These are phyloP conservation scores for Linum tenue DNA, from an alignment of 345 rosid species.

Conservation along the genomic window DNA sequence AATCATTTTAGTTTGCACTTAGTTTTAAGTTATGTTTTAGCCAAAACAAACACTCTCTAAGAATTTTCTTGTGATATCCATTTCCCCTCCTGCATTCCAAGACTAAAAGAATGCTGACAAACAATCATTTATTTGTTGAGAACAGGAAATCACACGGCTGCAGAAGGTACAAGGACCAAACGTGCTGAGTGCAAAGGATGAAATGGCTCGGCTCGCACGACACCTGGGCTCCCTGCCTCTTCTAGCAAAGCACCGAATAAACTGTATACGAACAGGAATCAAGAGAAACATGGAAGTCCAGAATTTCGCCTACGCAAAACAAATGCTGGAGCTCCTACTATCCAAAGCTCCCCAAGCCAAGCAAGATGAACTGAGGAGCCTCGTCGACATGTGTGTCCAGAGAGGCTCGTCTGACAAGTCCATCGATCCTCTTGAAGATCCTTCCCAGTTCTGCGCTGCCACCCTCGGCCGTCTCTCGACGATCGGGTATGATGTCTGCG, in stretches of 20 bases:
- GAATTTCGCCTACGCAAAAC: conserved; percentile 78
- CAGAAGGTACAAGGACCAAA: conserved; percentile 88
- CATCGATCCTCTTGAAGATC: conserved; percentile 90
- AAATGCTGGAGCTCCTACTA: conserved; percentile 95
- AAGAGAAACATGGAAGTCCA: conserved; percentile 97
- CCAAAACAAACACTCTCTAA: too few relatives aligned
- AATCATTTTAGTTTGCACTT: too few relatives aligned
- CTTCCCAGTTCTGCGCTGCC: conserved; percentile 91
- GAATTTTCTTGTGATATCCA: too few relatives aligned
- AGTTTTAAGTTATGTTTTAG: too few relatives aligned
- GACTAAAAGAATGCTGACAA: neutral
- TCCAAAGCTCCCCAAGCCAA: conserved; percentile 89
- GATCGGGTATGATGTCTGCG: conserved; percentile 91
- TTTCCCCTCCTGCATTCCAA: neutral
- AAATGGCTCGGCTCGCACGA: conserved; percentile 92
- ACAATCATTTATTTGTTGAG: neutral
- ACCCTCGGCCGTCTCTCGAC: conserved; percentile 92
- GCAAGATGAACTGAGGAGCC: conserved; percentile 83
- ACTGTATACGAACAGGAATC: conserved; percentile 89
- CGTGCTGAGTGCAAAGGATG: conserved; percentile 89
- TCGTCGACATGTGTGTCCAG: conserved; percentile 80
- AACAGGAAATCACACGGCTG: conserved; percentile 80
- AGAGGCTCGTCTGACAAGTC: conserved; percentile 86
- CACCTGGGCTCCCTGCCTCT: conserved; percentile 86
- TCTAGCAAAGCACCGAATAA: conserved; percentile 87